Percentiles rank a stretch among this genome's conserved stretches.
These are phyloP conservation scores for Hyaloscypha finlandica DNA, from an alignment of 495 filamentous ascomycete genomes.

Conservation along the genomic window DNA sequence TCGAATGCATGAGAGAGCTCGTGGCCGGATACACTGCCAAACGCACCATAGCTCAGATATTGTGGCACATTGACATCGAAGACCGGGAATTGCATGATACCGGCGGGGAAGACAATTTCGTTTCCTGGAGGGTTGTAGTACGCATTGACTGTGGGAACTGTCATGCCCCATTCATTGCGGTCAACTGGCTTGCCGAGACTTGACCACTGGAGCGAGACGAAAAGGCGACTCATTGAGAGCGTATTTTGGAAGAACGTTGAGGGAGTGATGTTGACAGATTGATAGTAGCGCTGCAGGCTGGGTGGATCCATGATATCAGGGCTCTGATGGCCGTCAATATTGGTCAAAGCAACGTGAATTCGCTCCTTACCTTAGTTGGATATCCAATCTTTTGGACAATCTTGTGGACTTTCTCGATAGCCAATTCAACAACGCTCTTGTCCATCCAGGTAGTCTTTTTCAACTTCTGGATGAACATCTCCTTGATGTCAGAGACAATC, in stretches of 20 bases:
- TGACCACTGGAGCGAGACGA: constrained; percentile 53
- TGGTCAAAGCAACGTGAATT: neutral
- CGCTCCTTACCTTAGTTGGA: constrained; percentile 49
- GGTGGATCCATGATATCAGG: constrained; percentile 63
- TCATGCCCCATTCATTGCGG: constrained; percentile 64
- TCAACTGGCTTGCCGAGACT: constrained; percentile 62
- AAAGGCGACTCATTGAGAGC: constrained; percentile 50
- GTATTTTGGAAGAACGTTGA: constrained; percentile 62
- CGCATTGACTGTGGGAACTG: constrained; percentile 61
- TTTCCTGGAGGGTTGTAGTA: constrained; percentile 67
- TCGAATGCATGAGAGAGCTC: constrained; percentile 79
- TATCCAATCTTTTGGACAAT: constrained; percentile 77
- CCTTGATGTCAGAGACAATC: constrained; percentile 70
- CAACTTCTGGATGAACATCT: constrained; percentile 61
- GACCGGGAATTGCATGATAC: constrained; percentile 70
- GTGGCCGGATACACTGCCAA: constrained; percentile 71
- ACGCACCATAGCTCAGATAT: constrained; percentile 70
- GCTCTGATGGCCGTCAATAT: constrained; percentile 35
- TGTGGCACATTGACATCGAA: constrained; percentile 64
- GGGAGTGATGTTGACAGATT: constrained; percentile 50
- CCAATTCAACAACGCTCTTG: constrained; percentile 59
- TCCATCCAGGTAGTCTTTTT: constrained; percentile 68
- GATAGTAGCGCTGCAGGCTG: constrained; percentile 61
- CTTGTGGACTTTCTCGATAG: constrained; percentile 67
- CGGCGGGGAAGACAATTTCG: constrained; percentile 71